Conservation (phyloP, 352 stramenopile genomes). For the Hyaloperonospora brassicae region DNA sequence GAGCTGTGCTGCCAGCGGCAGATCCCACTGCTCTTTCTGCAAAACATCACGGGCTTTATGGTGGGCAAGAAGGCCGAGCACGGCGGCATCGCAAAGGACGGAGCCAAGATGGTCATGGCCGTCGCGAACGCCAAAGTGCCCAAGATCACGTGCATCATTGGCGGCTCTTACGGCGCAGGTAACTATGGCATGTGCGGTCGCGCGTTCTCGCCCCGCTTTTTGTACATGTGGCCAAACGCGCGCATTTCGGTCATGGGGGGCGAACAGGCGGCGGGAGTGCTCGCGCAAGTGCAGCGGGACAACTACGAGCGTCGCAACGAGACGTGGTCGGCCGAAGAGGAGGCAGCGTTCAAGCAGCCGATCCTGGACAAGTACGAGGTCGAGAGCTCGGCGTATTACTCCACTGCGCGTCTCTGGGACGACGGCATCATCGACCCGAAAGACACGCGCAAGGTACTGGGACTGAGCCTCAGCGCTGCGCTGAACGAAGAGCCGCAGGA, state of each 20-base stretch:
- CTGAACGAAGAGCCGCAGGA: constrained; percentile 62
- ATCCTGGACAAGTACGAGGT: constrained; percentile 94
- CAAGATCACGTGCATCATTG: constrained; percentile 97
- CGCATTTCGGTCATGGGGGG: constrained; percentile 96
- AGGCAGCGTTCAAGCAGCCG: constrained; percentile 91
- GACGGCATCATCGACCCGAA: constrained; percentile 97
- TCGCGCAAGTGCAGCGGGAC: constrained; percentile 92
- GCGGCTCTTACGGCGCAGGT: constrained; percentile 93
- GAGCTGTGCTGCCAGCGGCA: constrained; percentile 94
- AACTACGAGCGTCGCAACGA: constrained; percentile 73
- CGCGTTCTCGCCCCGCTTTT: constrained; percentile 92
- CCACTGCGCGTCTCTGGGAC: constrained; percentile 94
- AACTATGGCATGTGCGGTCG: constrained; percentile 98
- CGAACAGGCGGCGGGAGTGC: constrained; percentile 92
- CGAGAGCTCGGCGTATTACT: constrained; percentile 93
- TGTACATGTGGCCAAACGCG: constrained; percentile 98
- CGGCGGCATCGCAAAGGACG: constrained; percentile 96
- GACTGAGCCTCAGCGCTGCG: constrained; percentile 64
- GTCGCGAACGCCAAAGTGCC: constrained; percentile 92
- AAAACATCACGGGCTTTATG: constrained; percentile 98
- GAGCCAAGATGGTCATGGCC: constrained; percentile 93
- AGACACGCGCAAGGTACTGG: constrained; percentile 87
- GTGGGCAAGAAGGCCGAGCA: constrained; percentile 95
- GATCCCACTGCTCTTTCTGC: constrained; percentile 96
- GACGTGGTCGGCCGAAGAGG: constrained; percentile 63